Percentiles rank a stretch among this genome's conserved stretches.
Conservation (phyloP, 495 filamentous ascomycete species). For the Penicillium turbatum region DNA sequence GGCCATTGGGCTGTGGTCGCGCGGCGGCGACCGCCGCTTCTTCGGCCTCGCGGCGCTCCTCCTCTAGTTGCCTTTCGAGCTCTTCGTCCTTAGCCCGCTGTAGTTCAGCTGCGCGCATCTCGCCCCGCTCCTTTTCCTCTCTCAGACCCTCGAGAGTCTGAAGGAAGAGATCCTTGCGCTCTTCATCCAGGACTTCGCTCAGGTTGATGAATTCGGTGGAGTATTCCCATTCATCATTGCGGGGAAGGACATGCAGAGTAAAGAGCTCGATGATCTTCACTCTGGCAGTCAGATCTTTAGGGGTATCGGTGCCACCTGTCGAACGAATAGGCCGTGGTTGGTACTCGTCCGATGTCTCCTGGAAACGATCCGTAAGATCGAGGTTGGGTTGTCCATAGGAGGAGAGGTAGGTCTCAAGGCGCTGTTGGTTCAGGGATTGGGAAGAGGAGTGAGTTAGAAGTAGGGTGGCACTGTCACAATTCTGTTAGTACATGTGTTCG, state of each 20-base stretch:
- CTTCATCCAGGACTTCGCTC: conserved; percentile 83
- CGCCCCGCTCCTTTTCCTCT: conserved; percentile 69
- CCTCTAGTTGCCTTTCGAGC: conserved; percentile 52
- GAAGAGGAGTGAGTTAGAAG: conserved; percentile 80
- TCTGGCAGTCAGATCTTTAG: conserved; percentile 67
- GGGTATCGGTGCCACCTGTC: conserved; percentile 65
- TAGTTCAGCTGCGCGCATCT: conserved; percentile 59
- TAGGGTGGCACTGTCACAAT: conserved; percentile 68
- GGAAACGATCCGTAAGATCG: conserved; percentile 58
- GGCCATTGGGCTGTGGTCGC: conserved; percentile 43
- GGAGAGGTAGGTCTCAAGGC: conserved; percentile 86
- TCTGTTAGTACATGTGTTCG: conserved; percentile 9
- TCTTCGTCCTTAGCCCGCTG: conserved; percentile 60
- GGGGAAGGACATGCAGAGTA: conserved; percentile 83
- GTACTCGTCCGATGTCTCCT: conserved; percentile 26
- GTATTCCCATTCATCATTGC: conserved; percentile 93
- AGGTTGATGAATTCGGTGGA: conserved; percentile 82
- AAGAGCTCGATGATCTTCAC: conserved; percentile 92
- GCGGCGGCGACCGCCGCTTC: conserved; percentile 43
- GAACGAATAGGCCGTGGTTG: conserved; percentile 29
- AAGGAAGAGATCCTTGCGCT: conserved; percentile 79
- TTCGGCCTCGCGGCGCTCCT: conserved; percentile 57
- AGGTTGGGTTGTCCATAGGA: conserved; percentile 65
- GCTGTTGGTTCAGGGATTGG: conserved; percentile 77
- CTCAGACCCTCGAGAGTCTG: conserved; percentile 58